A percentile compares a stretch with the other conserved stretches of the same genome.
Conservation (phyloP, 441 rosid species). For the Populus hybrid region DNA sequence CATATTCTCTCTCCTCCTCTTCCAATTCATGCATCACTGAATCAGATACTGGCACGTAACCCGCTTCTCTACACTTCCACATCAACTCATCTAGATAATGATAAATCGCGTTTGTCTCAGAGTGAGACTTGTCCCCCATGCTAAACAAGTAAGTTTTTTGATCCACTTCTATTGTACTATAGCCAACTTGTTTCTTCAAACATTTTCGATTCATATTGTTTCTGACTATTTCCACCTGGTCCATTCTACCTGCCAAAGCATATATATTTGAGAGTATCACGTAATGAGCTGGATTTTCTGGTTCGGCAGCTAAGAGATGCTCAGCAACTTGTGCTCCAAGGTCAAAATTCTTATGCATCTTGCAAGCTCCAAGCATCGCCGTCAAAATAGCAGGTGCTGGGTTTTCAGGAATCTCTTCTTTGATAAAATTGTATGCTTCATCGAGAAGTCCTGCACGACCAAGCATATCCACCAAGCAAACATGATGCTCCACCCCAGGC, state of each 20-base stretch:
- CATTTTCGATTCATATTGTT: slow-evolving; percentile 59
- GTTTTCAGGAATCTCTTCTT: slow-evolving; percentile 31
- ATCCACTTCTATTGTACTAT: slow-evolving; percentile 63
- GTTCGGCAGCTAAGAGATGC: slow-evolving; percentile 62
- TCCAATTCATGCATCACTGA: slow-evolving; percentile 79
- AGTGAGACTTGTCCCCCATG: slow-evolving; percentile 77
- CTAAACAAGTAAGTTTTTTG: slow-evolving; percentile 62
- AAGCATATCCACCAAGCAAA: slow-evolving; percentile 83
- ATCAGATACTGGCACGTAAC: slow-evolving; percentile 58
- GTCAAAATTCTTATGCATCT: slow-evolving; percentile 81
- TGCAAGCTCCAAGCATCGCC: slow-evolving; percentile 95
- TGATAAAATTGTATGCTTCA: slow-evolving; percentile 59
- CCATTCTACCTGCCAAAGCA: slow-evolving; percentile 75
- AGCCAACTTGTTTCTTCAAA: slow-evolving; percentile 76
- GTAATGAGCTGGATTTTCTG: slow-evolving; percentile 81
- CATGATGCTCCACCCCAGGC: slow-evolving; percentile 71
- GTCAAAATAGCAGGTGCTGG: slow-evolving; percentile 78
- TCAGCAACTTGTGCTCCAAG: slow-evolving; percentile 74
- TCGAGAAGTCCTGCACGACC: slow-evolving; percentile 78
- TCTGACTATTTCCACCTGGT: slow-evolving; percentile 62
- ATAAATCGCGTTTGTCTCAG: slow-evolving; percentile 52
- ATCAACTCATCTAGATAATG: slow-evolving; percentile 64
- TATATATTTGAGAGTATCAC: slow-evolving; percentile 82
- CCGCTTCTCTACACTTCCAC: slow-evolving; percentile 65
- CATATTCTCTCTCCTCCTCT: slow-evolving; percentile 82